phyloP scores from a whole-genome alignment of 345 rosid species.

The Rhizophora apiculata region DNA sequence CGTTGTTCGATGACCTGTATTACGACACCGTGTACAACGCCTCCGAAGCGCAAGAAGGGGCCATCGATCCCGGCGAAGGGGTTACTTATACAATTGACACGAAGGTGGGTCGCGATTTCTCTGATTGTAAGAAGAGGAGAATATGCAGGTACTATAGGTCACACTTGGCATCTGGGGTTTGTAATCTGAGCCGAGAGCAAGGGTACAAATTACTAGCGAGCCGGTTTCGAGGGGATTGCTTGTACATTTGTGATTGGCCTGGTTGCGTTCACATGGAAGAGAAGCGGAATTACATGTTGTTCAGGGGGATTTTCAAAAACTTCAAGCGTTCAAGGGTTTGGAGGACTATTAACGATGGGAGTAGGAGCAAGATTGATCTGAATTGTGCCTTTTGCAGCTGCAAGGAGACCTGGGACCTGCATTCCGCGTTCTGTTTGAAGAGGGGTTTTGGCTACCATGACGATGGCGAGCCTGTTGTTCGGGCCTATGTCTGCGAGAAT shows the following conservation, averaged over 20 bases:
- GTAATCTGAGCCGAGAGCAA: constrained; percentile 84
- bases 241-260: constrained; percentile 92
- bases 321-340: constrained; percentile 79
- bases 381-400: constrained; percentile 76
- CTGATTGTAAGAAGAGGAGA: constrained; percentile 47
- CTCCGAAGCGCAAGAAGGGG: constrained; percentile 38
- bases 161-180: constrained; percentile 63
- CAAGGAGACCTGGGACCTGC: constrained; percentile 83
- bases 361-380: constrained; percentile 53
- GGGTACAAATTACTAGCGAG: constrained; percentile 88
- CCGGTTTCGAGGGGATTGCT: constrained; percentile 76
- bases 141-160: constrained; percentile 45
- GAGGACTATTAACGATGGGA: constrained; percentile 80
- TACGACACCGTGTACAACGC: constrained; percentile 53
- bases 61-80: neutral
- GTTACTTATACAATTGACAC: constrained; percentile 26
- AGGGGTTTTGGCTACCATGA: constrained; percentile 76
- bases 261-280: constrained; percentile 79
- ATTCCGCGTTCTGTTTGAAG: constrained; percentile 84
- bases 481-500: constrained; percentile 96
- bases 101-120: constrained; percentile 26
- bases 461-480: constrained; percentile 89
- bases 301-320: constrained; percentile 85
- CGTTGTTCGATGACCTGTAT: constrained; percentile 79
- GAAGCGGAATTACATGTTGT: constrained; percentile 86